Evolutionary conservation across 192 early-diverging fungal genomes (phyloP), one percentile per base, ranked within the genome.

Genomic region (Chytriomyces confervae): DNA sequence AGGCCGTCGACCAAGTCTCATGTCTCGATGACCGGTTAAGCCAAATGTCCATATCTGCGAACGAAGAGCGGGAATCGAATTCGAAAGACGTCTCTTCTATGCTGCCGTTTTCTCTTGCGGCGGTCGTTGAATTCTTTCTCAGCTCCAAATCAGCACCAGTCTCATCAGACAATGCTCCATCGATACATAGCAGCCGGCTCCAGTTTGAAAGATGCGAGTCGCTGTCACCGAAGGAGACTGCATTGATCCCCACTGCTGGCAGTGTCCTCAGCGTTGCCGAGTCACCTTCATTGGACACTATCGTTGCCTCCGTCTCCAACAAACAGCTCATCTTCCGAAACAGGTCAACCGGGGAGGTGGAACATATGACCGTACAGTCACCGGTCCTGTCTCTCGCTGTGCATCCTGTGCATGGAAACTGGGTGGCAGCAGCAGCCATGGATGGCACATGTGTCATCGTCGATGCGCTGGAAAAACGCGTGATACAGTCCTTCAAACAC

Each of bases 311-410:
- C 50, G 29, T 66, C 80, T 50, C 75, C 61, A 70, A 66, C 82
- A 62, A 43, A 57, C 74, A 51, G 66, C 83, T n/a, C 0, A 80
- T 86, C 0, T 85, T 91, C 45, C 86, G 87, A 23, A 90, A 93
- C 81, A 89, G 91, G 75, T 86, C 88, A 13, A 76, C 81, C 16
- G 79, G 82, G 3, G 73, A 88, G 20, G 66, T 77, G 18, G 5
- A 16, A 2, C 24, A 8, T 5, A 20, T 24, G 7, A 50, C 68
- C n/a, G 81, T 78, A 0, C 80, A 86, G 20, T 91, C 89, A 5
- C 87, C 89, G 20, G 84, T 88, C 9, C 84, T 94, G 18, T 84
- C 86, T 27, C 81, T 91, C 45, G 89, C 91, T 62, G 87, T 91
- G 61, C 91, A 92, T 79, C 92, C 91, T n/a, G n/a, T 11, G 13